Evolutionary conservation across 192 early-diverging fungal species (phyloP).

Genomic region (Spizellomyces punctatus): DNA sequence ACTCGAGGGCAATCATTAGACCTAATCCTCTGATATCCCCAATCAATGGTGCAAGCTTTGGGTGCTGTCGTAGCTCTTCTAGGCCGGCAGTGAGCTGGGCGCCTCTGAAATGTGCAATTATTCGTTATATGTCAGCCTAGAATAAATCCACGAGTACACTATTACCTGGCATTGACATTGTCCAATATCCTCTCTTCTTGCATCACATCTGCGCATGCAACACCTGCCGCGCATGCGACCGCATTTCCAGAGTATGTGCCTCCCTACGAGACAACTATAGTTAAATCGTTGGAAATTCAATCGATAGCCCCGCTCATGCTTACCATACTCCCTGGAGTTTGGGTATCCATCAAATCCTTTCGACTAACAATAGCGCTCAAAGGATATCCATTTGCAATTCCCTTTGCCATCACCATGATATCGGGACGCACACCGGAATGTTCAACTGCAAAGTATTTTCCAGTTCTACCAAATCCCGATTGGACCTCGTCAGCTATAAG

Average conservation of each 20-base stretch:
- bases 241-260: constrained; percentile 26
- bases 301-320: not conserved
- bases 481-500: constrained; percentile 23
- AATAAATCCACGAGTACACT: not conserved
- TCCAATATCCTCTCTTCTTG: constrained; percentile 10
- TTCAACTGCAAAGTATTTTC: constrained; percentile 28
- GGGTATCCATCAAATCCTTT: constrained; percentile 23
- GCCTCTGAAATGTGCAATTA: not conserved
- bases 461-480: constrained; percentile 22
- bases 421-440: constrained; percentile 15
- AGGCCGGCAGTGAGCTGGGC: constrained; percentile 4
- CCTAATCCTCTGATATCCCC: constrained; percentile 17
- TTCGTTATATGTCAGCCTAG: not conserved
- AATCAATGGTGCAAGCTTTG: constrained; percentile 9
- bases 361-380: constrained; percentile 12
- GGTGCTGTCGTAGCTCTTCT: not conserved
- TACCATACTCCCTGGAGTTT: constrained; percentile 23
- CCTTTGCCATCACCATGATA: constrained; percentile 26
- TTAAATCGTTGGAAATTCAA: not conserved
- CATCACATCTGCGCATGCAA: constrained; percentile 26
- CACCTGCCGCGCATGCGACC: constrained; percentile 17
- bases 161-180: constrained; percentile 18
- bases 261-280: not conserved
- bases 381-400: constrained; percentile 24
- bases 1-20: constrained; percentile 18